phyloP scores from a whole-genome alignment of 257 asterid genomes.

The Solanum rostratum region DNA sequence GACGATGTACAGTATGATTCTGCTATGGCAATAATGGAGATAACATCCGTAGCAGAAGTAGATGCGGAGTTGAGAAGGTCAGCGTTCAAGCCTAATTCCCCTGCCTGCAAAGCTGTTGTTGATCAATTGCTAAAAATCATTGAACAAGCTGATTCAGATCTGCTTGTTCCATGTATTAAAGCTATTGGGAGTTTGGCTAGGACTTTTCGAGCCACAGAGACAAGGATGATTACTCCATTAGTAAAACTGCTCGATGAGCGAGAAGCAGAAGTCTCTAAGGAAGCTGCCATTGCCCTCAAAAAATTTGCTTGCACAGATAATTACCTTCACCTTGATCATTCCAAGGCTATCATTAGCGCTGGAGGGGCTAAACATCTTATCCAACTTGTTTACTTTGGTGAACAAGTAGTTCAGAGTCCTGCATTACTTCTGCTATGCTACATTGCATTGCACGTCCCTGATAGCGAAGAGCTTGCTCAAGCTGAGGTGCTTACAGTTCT shows the following conservation, averaged over 20 bases:
- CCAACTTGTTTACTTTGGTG: conserved; percentile 63
- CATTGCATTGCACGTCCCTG: conserved; percentile 52
- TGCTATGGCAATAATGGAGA: conserved; percentile 42
- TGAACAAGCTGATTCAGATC: conserved; percentile 29
- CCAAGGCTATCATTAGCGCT: conserved; percentile 42
- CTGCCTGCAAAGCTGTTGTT: conserved; percentile 62
- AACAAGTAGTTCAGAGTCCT: conserved; percentile 38
- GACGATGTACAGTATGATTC: conserved; percentile 10
- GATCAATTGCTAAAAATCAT: conserved; percentile 42
- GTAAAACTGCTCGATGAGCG: conserved; percentile 49
- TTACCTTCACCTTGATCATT: conserved; percentile 47
- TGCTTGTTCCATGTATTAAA: conserved; percentile 50
- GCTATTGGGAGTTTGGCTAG: conserved; percentile 55
- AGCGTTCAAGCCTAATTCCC: conserved; percentile 65
- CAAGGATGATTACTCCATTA: conserved; percentile 49
- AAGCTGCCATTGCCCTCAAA: conserved; percentile 45
- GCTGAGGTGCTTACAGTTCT: conserved; percentile 52
- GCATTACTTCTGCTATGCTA: conserved; percentile 39
- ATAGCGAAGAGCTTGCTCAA: conserved; percentile 56
- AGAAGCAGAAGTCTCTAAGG: conserved; percentile 39
- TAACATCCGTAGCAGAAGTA: conserved; percentile 50
- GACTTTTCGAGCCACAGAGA: conserved; percentile 59
- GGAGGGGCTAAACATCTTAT: conserved; percentile 62
- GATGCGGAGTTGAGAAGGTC: conserved; percentile 51
- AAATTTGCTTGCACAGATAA: conserved; percentile 45